Base-by-base conservation (phyloP, 345 rosid genomes). In the Sapria himalayana region DNA sequence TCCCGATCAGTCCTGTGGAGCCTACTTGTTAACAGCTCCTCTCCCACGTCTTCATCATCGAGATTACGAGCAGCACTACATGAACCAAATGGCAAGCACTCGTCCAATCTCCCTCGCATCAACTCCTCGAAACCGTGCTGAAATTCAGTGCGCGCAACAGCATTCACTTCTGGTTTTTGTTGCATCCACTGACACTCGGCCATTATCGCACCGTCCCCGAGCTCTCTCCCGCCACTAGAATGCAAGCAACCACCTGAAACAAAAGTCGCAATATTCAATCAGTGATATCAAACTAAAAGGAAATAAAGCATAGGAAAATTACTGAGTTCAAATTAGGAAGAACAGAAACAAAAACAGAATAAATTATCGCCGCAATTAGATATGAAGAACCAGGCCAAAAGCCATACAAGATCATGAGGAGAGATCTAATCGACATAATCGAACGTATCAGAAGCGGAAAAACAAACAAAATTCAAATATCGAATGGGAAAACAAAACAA, bases 91-190 rank as follows among this genome's bases (percentile, higher is more conserved):
- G 95, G 61, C 67, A 84, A 71, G 51, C 95, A 80, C 22, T 77
- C 89, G 58, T 80, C 89, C 67, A 79, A 66, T 39, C 64, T 84
- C 9, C 93, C 93, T 17, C 85, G 78, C 96, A 84, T 73, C 45
- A 91, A 63, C 37, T 79, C 99, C 73, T 79, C 95, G 60, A 77
- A 62, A 16, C 78, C 86, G 20, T 76, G 44, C 57, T 84, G 85
- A 15, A 79, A 74, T 20, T 73, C 95, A 3, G 59, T 51, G 16
- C 64, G 69, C 12, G 56, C 65, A 56, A 64, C 79, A 41, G 66
- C 60, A 0, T 75, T 37, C 20, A 95, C 71, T 48, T 79, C 95
- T 0, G 95, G 65, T 33, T 91, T 91, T 49, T 71, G 86, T 55
- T 71, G 93, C 23, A 69, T 46, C 27, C 71, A 62, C 45, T 79